phyloP scores from a whole-genome alignment of 768 basidiomycete genomes.

The Calocera viscosa region DNA sequence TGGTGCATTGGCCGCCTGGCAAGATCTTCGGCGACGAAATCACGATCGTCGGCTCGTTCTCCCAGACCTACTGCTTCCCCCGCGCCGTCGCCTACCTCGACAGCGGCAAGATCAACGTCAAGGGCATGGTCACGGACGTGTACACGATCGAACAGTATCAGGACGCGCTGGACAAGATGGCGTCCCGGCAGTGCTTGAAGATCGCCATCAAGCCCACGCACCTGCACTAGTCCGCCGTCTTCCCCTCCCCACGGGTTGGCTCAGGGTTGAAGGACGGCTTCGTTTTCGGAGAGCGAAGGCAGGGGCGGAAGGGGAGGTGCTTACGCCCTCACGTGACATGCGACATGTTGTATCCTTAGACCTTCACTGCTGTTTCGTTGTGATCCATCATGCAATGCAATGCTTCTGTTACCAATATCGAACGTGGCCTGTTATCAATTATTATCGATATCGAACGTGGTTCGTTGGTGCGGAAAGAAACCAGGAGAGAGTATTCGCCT shows the following conservation, averaged over 20 bases:
- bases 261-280: background rate
- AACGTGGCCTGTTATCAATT: no score
- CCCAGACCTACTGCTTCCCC: constrained; percentile 81
- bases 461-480: no score
- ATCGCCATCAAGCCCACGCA: constrained; percentile 16
- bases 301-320: no score
- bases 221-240: background rate
- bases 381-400: no score
- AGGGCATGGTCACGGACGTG: constrained; percentile 62
- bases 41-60: constrained; percentile 80
- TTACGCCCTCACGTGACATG: no score
- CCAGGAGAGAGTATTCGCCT: no score
- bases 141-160: constrained; percentile 50
- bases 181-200: constrained; percentile 32
- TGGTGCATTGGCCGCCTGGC: constrained; percentile 73
- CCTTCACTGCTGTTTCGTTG: no score
- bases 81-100: constrained; percentile 83
- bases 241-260: background rate
- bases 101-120: constrained; percentile 65
- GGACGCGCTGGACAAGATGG: constrained; percentile 54
- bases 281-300: no score
- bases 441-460: no score
- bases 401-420: no score
- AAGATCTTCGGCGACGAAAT: constrained; percentile 72
- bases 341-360: no score